Base-by-base conservation (phyloP, 352 stramenopile genomes). In the Pythium aphanidermatum region DNA sequence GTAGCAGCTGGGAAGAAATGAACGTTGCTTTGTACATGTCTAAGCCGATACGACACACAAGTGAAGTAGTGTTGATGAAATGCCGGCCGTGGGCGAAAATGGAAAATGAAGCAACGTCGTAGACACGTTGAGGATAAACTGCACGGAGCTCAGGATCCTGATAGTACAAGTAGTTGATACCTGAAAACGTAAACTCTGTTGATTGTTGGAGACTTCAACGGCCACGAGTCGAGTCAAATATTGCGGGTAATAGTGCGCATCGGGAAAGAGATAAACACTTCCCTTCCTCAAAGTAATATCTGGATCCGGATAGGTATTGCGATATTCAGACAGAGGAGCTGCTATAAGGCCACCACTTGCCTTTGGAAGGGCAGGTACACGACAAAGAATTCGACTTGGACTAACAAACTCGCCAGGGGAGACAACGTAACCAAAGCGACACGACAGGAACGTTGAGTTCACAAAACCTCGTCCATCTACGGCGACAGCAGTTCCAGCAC, bases 201-300 rank as follows among this genome's bases (percentile, higher is more conserved):
- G 83, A 55, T 99, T 98, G 53, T 96, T 98, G 17, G 86, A 96
- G 0, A 98, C 77, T 50, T 98, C 95, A 2, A 99, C 58, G 0
- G 74, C 71, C 5, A 98, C 86, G 8, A 98, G 52, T n/a, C 84
- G 82, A 4, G 68, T 77, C 9, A 77, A 65, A 46, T 95, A 95
- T 43, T 93, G 73, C 1, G 92, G 92, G 49, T 96, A 97, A 41
- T 86, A 80, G 37, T 95, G 76, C 0, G 74, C 66, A 4, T 63
- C 57, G 3, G 85, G 83, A 37, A 96, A 96, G 11, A 97, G 55
- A 25, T 83, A 76, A 4, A 69, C 54, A n/a, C 65, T 89, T 0
- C 67, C 74, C 21, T 71, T 63, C 9, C 66, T 63, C 6, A 28
- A 35, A 26, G n/a, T n/a, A n/a, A n/a, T n/a, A n/a, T n/a, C 40